Conservation (phyloP, 208 protist species). For the Crithidia mellificae region DNA sequence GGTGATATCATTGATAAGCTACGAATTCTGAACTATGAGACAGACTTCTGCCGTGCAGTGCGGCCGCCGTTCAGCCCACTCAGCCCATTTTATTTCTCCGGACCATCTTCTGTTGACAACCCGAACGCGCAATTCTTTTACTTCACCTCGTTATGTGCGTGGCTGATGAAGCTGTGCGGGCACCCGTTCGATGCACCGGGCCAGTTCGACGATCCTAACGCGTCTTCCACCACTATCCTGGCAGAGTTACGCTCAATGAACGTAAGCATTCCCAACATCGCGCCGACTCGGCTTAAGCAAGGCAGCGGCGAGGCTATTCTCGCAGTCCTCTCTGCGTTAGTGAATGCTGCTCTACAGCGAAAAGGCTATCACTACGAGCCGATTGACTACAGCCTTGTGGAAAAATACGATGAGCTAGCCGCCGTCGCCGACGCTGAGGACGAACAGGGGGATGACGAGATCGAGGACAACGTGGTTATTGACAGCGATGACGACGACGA, state of each 20-base stretch:
- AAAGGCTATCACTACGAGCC: conserved; percentile 60
- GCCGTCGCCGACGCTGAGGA: conserved; percentile 74
- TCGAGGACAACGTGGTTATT: conserved; percentile 86
- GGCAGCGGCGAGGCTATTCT: conserved; percentile 85
- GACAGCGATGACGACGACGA: conserved; percentile 90
- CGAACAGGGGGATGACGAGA: conserved; percentile 51
- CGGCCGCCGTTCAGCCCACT: conserved; percentile 88
- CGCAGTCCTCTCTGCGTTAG: conserved; percentile 66
- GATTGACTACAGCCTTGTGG: conserved; percentile 77
- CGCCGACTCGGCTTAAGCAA: conserved; percentile 83
- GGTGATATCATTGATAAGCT: conserved; percentile 87
- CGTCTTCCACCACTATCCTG: conserved; percentile 82
- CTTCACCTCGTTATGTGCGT: conserved; percentile 87
- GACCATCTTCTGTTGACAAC: conserved; percentile 81
- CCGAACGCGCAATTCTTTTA: conserved; percentile 91
- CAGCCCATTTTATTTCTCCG: conserved; percentile 76
- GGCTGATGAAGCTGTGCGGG: conserved; percentile 84
- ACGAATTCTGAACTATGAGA: conserved; percentile 79
- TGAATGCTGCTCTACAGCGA: conserved; percentile 68
- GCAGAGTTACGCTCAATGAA: conserved; percentile 76
- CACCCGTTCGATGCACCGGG: conserved; percentile 73
- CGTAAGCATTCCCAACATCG: conserved; percentile 71
- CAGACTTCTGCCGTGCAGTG: conserved; percentile 66
- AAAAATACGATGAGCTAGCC: conserved; percentile 81
- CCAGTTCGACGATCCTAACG: conserved; percentile 91